A percentile compares a stretch with the other conserved stretches of the same genome.
Conservation (phyloP, 768 basidiomycete species). For the Tremella fuciformis region DNA sequence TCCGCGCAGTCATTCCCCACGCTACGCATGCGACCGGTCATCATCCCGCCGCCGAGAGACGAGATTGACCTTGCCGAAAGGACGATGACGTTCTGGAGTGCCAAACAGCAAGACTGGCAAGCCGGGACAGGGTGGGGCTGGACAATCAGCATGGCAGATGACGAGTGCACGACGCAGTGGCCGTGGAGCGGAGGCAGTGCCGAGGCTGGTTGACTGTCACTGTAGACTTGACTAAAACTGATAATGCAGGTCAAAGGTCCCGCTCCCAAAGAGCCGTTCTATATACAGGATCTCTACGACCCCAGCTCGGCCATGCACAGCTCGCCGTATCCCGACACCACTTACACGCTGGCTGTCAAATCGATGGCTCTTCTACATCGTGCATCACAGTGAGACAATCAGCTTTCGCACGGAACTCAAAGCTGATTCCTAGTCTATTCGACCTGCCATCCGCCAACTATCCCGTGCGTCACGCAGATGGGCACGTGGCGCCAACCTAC, state of each 20-base stretch:
- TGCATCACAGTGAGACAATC: constrained; percentile 32
- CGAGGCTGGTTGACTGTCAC: constrained; percentile 18
- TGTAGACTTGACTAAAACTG: constrained; percentile 9
- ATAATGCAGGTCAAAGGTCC: constrained; percentile 2
- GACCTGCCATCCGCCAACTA: constrained; percentile 36
- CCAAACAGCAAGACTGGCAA: constrained; percentile 46
- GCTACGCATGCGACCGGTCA: constrained; percentile 37
- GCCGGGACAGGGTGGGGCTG: constrained; percentile 43
- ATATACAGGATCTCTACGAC: constrained; percentile 31
- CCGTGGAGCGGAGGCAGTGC: constrained; percentile 30
- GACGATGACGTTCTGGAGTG: constrained; percentile 47
- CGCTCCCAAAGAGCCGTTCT: constrained; percentile 8
- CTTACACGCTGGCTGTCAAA: constrained; percentile 36
- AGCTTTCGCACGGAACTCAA: not conserved
- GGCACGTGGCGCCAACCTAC: constrained; percentile 16
- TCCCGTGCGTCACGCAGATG: constrained; percentile 13
- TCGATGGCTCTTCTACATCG: constrained; percentile 34
- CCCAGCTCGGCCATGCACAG: constrained; percentile 16
- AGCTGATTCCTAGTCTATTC: constrained; percentile 33
- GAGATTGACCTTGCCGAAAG: constrained; percentile 44
- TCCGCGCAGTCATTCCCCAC: constrained; percentile 9
- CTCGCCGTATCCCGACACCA: constrained; percentile 25
- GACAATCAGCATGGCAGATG: constrained; percentile 37
- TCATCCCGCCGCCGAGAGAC: constrained; percentile 44
- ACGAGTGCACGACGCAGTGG: constrained; percentile 42